A percentile compares a stretch with the other conserved stretches of the same genome.
Evolutionary conservation across 2,329 filamentous ascomycete genomes (phyloP).

Genomic region (Xylariaceae sp.): DNA sequence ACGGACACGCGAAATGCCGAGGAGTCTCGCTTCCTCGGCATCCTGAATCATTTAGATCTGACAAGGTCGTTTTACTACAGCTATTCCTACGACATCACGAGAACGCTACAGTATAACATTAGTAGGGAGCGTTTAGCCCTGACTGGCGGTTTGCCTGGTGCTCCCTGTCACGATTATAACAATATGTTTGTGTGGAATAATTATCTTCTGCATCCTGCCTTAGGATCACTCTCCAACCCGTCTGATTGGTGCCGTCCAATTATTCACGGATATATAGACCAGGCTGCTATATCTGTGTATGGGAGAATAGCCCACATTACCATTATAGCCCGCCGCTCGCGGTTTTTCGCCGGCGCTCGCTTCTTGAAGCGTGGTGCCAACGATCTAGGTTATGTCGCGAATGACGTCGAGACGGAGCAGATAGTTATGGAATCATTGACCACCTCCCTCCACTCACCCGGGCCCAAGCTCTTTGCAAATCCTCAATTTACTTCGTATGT

Average conservation of each 20-base stretch:
- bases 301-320: constrained; percentile 87
- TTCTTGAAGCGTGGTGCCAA: constrained; percentile 95
- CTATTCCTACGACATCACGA: constrained; percentile 94
- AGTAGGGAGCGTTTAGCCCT: constrained; percentile 71
- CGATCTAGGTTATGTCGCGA: constrained; percentile 91
- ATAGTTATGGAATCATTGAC: constrained; percentile 93
- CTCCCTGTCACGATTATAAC: constrained; percentile 66
- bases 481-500: constrained; percentile 94
- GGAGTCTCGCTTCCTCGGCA: constrained; percentile 82
- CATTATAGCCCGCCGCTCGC: constrained; percentile 85
- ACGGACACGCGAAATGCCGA: constrained; percentile 78
- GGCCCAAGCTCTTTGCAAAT: constrained; percentile 77
- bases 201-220: constrained; percentile 75
- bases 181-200: constrained; percentile 99
- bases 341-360: constrained; percentile 88
- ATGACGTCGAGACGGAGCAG: constrained; percentile 98
- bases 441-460: constrained; percentile 92
- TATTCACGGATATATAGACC: constrained; percentile 94
- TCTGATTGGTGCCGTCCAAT: constrained; percentile 96
- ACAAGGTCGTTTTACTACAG: constrained; percentile 96
- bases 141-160: constrained; percentile 57
- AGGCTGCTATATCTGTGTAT: constrained; percentile 79
- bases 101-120: constrained; percentile 89
- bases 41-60: constrained; percentile 86
- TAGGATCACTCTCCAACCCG: constrained; percentile 65